Conservation (phyloP, 768 basidiomycete genomes). For the Auriscalpium vulgare region DNA sequence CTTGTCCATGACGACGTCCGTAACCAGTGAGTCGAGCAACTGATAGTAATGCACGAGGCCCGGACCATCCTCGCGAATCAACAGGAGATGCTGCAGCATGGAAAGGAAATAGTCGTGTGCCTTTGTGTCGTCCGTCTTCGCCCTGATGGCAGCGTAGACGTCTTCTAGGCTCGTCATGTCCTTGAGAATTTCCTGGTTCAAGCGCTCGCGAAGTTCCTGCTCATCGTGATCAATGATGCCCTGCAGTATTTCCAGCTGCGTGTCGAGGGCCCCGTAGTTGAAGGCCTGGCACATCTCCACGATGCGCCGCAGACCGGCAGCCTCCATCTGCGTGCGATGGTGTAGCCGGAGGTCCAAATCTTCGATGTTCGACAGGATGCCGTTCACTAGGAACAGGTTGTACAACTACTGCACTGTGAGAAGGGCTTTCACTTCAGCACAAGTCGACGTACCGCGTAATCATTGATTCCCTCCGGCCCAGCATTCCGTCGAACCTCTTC, state of each 20-base stretch:
- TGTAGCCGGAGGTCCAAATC: conserved; percentile 83
- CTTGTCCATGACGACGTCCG: conserved; percentile 89
- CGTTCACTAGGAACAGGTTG: conserved; percentile 69
- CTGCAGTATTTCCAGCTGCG: conserved; percentile 55
- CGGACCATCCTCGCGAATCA: conserved; percentile 84
- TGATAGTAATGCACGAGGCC: conserved; percentile 84
- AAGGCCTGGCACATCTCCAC: conserved; percentile 62
- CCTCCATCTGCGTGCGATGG: conserved; percentile 83
- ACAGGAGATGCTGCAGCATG: conserved; percentile 88
- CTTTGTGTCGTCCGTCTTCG: conserved; percentile 69
- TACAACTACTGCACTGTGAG: conserved; percentile 35
- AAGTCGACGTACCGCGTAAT: conserved; percentile 68
- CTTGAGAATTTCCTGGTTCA: conserved; percentile 68
- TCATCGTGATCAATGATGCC: conserved; percentile 68
- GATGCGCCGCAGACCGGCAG: conserved; percentile 72
- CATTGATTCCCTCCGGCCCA: conserved; percentile 63
- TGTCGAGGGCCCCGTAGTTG: conserved; percentile 55
- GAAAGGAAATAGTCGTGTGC: conserved; percentile 83
- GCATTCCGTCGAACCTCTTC: conserved; percentile 73
- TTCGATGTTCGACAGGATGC: conserved; percentile 54
- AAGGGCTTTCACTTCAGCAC: background rate
- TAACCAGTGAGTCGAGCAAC: conserved; percentile 81
- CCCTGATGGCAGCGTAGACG: conserved; percentile 74
- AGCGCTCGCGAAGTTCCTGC: conserved; percentile 55
- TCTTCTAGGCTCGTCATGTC: conserved; percentile 79